Evolutionary conservation across 2,329 filamentous ascomycete genomes (phyloP).

Genomic region (Cercospora sp.): DNA sequence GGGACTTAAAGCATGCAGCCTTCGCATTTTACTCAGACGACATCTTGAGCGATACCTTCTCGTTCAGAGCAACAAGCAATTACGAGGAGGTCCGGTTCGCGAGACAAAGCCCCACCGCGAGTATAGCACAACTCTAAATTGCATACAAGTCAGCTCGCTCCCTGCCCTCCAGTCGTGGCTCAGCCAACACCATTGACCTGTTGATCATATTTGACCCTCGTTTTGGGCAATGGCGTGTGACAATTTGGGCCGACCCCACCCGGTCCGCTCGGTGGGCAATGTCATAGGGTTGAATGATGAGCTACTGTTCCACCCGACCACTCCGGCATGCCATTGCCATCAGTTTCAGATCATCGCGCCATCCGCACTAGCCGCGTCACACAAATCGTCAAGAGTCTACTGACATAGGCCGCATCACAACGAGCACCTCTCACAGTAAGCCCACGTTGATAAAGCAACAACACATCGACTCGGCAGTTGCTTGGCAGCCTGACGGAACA

Average conservation of each 20-base stretch:
- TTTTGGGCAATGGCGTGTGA: too few relatives aligned
- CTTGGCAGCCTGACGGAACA: neutral
- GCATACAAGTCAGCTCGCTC: too few relatives aligned
- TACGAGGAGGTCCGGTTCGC: neutral
- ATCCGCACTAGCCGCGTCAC: neutral
- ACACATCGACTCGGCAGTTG: neutral
- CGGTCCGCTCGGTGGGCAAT: neutral
- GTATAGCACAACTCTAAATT: neutral
- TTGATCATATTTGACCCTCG: too few relatives aligned
- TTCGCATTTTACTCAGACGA: neutral
- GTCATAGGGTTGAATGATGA: neutral
- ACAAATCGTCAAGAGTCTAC: neutral
- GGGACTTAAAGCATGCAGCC: neutral
- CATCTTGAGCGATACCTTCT: neutral
- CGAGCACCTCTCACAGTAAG: neutral
- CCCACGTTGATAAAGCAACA: neutral
- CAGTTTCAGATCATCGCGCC: neutral
- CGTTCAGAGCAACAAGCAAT: neutral
- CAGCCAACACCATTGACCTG: too few relatives aligned
- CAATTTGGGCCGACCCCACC: neutral
- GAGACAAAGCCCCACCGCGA: neutral
- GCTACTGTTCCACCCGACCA: neutral
- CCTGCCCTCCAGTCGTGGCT: too few relatives aligned
- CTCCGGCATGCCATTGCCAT: neutral
- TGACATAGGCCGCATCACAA: neutral